Percentiles rank a stretch among this genome's conserved stretches.
Conservation (phyloP, 1,139 yeast genomes). For the Komagataea norvegica region DNA sequence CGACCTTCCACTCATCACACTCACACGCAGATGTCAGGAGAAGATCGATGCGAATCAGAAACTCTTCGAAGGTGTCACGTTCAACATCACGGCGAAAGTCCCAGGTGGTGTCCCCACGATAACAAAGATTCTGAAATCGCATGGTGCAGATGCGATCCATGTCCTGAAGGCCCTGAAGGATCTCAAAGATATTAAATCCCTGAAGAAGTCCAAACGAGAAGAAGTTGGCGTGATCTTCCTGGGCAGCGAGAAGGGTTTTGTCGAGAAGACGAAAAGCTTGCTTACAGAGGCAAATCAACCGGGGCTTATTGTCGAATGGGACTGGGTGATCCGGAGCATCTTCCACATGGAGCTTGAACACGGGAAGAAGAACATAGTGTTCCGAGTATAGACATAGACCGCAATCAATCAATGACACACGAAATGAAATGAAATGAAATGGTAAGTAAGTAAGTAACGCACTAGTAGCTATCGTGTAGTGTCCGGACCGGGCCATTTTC, state of each 20-base stretch:
- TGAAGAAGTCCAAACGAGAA: conserved; percentile 11
- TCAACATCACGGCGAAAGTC: conserved; percentile 58
- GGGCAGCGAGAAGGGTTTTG: conserved; percentile 33
- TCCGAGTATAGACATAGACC: background rate
- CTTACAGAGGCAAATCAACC: conserved; percentile 26
- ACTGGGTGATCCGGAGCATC: conserved; percentile 60
- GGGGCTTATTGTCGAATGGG: conserved; percentile 51
- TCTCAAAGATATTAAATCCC: conserved; percentile 23
- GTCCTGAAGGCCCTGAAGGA: conserved; percentile 33
- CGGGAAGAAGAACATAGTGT: conserved; percentile 11
- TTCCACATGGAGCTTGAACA: conserved; percentile 38
- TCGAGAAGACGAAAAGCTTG: conserved; percentile 36
- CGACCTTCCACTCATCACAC: conserved; percentile 19
- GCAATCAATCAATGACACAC: too few relatives aligned
- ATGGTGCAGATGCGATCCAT: conserved; percentile 49
- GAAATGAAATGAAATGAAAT: too few relatives aligned
- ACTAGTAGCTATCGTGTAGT: too few relatives aligned
- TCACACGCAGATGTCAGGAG: conserved; percentile 29
- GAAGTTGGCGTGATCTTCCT: conserved; percentile 26
- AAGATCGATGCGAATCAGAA: conserved; percentile 33
- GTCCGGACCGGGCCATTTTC: background rate
- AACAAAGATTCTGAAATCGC: conserved; percentile 56
- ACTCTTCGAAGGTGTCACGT: conserved; percentile 41
- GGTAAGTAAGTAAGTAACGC: too few relatives aligned
- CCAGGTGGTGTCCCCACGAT: conserved; percentile 67